Conservation (phyloP, 2,329 filamentous ascomycete species). For the Annulohypoxylon truncatum region DNA sequence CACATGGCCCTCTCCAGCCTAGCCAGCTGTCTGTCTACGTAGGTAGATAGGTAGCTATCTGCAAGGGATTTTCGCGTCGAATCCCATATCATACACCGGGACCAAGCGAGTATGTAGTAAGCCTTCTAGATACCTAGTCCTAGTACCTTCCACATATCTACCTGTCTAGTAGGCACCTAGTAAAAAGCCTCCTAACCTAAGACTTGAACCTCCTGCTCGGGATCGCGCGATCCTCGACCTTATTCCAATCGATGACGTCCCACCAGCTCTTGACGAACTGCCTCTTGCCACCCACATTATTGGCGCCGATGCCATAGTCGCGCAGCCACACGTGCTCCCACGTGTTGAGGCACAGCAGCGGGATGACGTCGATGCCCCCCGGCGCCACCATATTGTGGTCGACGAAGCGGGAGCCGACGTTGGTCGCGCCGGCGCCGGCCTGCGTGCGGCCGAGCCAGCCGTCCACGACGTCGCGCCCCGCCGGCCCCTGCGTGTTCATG, state of each 20-base stretch:
- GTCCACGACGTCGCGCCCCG: constrained; percentile 47
- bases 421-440: constrained; percentile 42
- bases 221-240: constrained; percentile 64
- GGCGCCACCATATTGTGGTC: constrained; percentile 59
- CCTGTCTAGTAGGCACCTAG: too few relatives aligned
- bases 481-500: constrained; percentile 71
- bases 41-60: constrained; percentile 20
- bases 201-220: constrained; percentile 1
- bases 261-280: constrained; percentile 86
- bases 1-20: constrained; percentile 19
- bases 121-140: not conserved
- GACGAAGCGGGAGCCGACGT: constrained; percentile 39
- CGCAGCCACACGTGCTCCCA: constrained; percentile 95
- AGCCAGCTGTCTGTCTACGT: not conserved
- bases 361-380: constrained; percentile 75
- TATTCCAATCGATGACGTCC: constrained; percentile 85
- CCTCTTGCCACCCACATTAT: constrained; percentile 77
- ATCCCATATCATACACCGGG: constrained; percentile 33
- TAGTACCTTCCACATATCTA: too few relatives aligned
- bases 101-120: not conserved
- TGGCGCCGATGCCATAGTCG: constrained; percentile 74
- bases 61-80: constrained; percentile 22
- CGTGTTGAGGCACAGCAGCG: constrained; percentile 90
- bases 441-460: constrained; percentile 57
- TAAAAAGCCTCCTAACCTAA: too few relatives aligned